Evolutionary conservation across 306 rosid species (phyloP).

Genomic region (Lithocarpus polystachyus): DNA sequence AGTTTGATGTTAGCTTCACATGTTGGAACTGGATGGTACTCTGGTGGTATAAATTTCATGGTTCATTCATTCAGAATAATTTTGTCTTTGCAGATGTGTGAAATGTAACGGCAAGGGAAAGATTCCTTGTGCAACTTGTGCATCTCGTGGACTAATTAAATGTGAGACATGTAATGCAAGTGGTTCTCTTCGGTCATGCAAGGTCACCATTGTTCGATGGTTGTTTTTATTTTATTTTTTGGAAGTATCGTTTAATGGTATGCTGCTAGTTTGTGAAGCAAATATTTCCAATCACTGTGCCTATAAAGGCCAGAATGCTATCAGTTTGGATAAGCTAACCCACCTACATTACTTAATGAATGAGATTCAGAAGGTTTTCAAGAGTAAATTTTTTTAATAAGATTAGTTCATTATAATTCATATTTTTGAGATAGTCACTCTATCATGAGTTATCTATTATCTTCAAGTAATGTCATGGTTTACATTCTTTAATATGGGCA

Average conservation of each 20-base stretch:
- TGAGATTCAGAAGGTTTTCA: not conserved
- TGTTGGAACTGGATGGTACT: constrained; percentile 6
- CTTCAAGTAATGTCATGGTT: not conserved
- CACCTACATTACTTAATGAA: not conserved
- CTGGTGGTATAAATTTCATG: constrained; percentile 4
- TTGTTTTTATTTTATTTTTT: constrained; percentile 19
- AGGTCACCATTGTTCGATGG: constrained; percentile 69
- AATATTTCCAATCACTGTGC: not conserved
- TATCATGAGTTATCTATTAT: not conserved
- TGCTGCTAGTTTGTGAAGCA: not conserved
- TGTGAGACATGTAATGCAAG: constrained; percentile 63
- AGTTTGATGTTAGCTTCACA: constrained; percentile 6
- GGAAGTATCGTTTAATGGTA: too few relatives aligned
- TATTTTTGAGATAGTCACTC: not conserved
- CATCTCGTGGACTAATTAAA: constrained; percentile 73
- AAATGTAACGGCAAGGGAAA: constrained; percentile 80
- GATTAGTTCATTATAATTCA: not conserved
- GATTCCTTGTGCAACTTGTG: constrained; percentile 77
- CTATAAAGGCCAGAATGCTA: not conserved
- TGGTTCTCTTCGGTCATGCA: constrained; percentile 69
- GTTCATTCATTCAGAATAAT: constrained; percentile 6
- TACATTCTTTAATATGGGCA: not conserved
- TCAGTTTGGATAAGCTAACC: not conserved
- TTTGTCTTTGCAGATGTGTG: constrained; percentile 66
- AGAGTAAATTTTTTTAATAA: not conserved